Evolutionary conservation across 345 rosid species (phyloP), one percentile per base, ranked within the genome.

Genomic region (Citrus mangshanensis): DNA sequence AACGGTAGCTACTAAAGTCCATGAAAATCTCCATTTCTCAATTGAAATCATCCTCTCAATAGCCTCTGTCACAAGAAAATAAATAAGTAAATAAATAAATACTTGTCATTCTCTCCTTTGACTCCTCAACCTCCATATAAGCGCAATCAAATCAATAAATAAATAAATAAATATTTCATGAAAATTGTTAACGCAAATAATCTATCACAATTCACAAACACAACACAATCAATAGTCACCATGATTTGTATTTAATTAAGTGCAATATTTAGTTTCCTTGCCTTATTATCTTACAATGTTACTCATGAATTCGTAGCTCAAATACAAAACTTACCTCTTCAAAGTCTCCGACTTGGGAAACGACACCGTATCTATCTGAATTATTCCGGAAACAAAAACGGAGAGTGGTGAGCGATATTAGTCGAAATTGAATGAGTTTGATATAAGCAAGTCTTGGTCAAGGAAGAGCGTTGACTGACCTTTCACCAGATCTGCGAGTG

Each of bases 21-120:
- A 93, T 14, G 99, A 88, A 72, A 84, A 83, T 75, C 82, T 89
- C 93, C 91, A 83, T 84, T 90, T 95, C 84, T 88, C 89, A 68
- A 79, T 10, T 75, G 87, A 75, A 68, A 88, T 24, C 95, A 92
- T 90, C 25, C 32, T 89, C 82, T 74, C 77, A 38, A 51, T 24
- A n/a, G 34, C 60, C 75, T 38, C 74, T 74, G 32, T 58, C 9
- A 73, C 60, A 63, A 65, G 4, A 32, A 70, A 35, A 35, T 34
- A 32, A 32, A 32, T 34, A 34, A 22, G 19, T 22, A 66, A 32
- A 34, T 28, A 60, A 74, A 24, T 28, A 25, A 19, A 37, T 40
- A 22, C 40, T 72, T 70, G 67, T 72, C 14, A 66, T 18, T 30
- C 61, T 28, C 77, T 24, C 46, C 64, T 59, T 28, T 71, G 34